Evolutionary conservation across 805 yeast species (phyloP).

Genomic region (Nadsonia fulvescens): DNA sequence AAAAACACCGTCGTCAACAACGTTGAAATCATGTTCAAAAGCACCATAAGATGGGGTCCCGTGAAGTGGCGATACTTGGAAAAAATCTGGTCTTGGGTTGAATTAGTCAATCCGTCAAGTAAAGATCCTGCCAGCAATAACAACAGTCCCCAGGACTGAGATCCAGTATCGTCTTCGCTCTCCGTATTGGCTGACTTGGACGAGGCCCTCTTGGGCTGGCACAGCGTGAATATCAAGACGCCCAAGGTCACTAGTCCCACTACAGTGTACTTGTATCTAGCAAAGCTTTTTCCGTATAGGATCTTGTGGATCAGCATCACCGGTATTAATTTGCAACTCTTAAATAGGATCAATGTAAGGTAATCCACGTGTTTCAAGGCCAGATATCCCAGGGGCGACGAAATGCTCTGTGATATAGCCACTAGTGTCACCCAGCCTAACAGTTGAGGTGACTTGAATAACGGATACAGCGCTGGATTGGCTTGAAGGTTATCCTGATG

Average conservation of each 20-base stretch:
- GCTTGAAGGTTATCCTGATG: too few relatives aligned
- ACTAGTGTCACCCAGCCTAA: constrained; percentile 21
- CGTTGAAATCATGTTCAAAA: constrained; percentile 33
- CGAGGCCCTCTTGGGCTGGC: constrained; percentile 19
- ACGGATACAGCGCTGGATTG: constrained; percentile 9
- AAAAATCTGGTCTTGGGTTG: constrained; percentile 80
- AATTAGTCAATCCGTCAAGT: constrained; percentile 82
- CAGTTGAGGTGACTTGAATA: constrained; percentile 7
- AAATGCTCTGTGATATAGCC: constrained; percentile 57
- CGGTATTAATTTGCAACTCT: constrained; percentile 86
- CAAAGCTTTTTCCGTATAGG: constrained; percentile 53
- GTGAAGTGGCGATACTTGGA: constrained; percentile 28
- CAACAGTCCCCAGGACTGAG: constrained; percentile 34
- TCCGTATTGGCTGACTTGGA: constrained; percentile 9
- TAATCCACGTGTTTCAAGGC: constrained; percentile 74
- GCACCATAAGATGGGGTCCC: constrained; percentile 80
- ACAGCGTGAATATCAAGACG: constrained; percentile 58
- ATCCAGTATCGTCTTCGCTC: constrained; percentile 21
- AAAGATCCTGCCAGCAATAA: constrained; percentile 46
- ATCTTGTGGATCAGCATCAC: constrained; percentile 72
- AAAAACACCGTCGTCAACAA: constrained; percentile 23
- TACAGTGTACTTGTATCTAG: constrained; percentile 58
- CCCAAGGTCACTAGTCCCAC: constrained; percentile 70
- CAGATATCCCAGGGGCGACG: constrained; percentile 69
- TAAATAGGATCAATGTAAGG: constrained; percentile 68